These are phyloP conservation scores for Dendrocalamus latiflorus DNA, from an alignment of 202 grass and related monocot genomes.

Conservation along the genomic window DNA sequence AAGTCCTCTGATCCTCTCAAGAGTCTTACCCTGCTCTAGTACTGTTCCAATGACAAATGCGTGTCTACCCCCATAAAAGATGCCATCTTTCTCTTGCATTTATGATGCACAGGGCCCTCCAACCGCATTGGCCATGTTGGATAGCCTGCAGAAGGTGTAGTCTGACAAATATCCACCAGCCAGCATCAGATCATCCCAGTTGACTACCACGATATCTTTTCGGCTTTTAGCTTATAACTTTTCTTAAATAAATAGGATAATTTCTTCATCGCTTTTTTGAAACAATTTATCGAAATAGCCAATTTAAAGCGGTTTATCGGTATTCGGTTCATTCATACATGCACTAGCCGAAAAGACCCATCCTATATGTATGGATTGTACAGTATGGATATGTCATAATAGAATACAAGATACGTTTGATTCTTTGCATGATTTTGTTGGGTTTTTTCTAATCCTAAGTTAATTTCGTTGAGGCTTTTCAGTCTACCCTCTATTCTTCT, in stretches of 20 bases:
- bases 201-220: no score
- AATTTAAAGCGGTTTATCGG: no score
- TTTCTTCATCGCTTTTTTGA: no score
- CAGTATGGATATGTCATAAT: not conserved
- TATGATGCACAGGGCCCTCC: not conserved
- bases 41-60: constrained; percentile 24
- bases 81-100: constrained; percentile 19
- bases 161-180: not conserved
- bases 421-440: not conserved
- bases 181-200: constrained; percentile 5
- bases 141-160: not conserved
- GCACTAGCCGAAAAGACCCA: no score
- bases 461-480: no score
- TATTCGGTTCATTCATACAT: no score
- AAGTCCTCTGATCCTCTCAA: not conserved
- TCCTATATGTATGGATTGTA: not conserved
- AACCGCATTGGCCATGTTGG: constrained; percentile 12
- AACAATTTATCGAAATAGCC: no score
- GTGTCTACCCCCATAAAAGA: constrained; percentile 24
- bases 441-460: no score
- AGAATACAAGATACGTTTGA: not conserved
- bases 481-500: no score
- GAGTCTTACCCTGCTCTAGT: constrained; percentile 8
- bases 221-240: no score
- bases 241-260: no score